phyloP scores from a whole-genome alignment of 2,329 filamentous ascomycete species.

The Stagonosporopsis tanaceti region DNA sequence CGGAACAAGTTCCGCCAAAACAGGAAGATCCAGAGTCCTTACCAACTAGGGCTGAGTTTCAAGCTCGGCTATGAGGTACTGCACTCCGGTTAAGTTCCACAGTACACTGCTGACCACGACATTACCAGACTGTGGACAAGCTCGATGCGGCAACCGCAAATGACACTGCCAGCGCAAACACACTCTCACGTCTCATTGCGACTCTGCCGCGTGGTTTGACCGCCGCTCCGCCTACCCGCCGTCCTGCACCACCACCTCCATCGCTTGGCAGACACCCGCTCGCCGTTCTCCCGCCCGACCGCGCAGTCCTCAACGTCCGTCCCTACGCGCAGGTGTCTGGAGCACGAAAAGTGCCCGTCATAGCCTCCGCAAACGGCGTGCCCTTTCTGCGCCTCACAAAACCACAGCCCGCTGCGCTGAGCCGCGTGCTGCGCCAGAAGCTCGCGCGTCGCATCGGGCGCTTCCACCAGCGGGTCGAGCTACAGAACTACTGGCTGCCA shows the following conservation, averaged over 20 bases:
- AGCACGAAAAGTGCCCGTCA: slow-evolving; percentile 65
- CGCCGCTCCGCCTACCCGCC: slow-evolving; percentile 25
- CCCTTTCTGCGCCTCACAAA: slow-evolving; percentile 73
- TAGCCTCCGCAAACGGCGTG: slow-evolving; percentile 64
- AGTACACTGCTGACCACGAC: slow-evolving; percentile 17
- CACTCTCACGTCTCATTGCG: slow-evolving; percentile 43
- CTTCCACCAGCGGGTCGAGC: slow-evolving; percentile 48
- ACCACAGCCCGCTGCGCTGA: slow-evolving; percentile 68
- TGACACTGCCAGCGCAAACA: slow-evolving; percentile 32
- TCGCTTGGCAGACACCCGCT: slow-evolving; percentile 28
- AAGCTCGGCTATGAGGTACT: slow-evolving; percentile 71
- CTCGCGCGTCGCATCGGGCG: slow-evolving; percentile 55
- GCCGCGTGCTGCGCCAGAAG: slow-evolving; percentile 65
- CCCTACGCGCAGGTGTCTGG: slow-evolving; percentile 61
- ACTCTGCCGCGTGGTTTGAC: slow-evolving; percentile 51
- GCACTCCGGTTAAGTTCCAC: background rate
- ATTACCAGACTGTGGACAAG: slow-evolving; percentile 50
- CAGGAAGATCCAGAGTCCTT: slow-evolving; percentile 63
- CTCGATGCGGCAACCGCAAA: slow-evolving; percentile 53
- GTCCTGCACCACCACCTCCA: slow-evolving; percentile 10
- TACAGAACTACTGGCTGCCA: slow-evolving; percentile 54
- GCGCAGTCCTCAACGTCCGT: slow-evolving; percentile 58
- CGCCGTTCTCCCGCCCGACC: slow-evolving; percentile 47
- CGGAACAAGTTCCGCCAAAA: slow-evolving; percentile 70
- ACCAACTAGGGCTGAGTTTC: slow-evolving; percentile 69